phyloP scores from a whole-genome alignment of 140 eudicot species.

The Anethum foeniculum region DNA sequence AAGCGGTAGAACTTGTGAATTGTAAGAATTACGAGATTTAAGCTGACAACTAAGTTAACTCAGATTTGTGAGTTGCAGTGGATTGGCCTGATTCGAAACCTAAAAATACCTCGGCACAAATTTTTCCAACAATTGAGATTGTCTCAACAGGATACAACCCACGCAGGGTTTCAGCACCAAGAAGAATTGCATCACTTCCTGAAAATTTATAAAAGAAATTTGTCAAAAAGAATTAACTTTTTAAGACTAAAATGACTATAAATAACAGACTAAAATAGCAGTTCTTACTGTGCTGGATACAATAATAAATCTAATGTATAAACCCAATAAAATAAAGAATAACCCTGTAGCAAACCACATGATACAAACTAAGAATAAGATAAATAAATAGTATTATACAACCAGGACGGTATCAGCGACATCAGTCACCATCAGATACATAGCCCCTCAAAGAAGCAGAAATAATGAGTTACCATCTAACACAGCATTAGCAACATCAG shows the following conservation, averaged over 20 bases:
- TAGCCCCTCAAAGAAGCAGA: not conserved
- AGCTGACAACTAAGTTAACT: not conserved
- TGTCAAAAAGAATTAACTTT: not conserved
- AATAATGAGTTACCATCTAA: conserved; percentile 42
- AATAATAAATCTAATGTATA: not conserved
- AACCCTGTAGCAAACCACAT: not conserved
- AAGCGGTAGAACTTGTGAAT: not conserved
- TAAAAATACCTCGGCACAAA: conserved; percentile 52
- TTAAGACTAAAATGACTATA: not conserved
- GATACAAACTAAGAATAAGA: not conserved
- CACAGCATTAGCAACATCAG: conserved; percentile 82
- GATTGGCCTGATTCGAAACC: not conserved
- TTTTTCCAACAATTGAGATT: conserved; percentile 57
- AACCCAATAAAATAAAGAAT: not conserved
- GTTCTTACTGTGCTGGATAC: not conserved
- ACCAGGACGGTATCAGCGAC: not conserved
- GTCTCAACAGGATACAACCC: conserved; percentile 69
- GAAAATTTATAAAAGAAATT: conserved; percentile 9
- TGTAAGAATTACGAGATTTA: not conserved
- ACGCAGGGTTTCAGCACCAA: conserved; percentile 75
- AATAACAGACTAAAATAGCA: not conserved
- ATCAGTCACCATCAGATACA: not conserved
- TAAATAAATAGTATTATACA: not conserved
- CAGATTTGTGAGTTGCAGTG: not conserved
- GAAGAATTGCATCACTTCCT: conserved; percentile 81